These are phyloP conservation scores for Brassica rapa DNA, from an alignment of 345 rosid genomes.

Conservation along the genomic window DNA sequence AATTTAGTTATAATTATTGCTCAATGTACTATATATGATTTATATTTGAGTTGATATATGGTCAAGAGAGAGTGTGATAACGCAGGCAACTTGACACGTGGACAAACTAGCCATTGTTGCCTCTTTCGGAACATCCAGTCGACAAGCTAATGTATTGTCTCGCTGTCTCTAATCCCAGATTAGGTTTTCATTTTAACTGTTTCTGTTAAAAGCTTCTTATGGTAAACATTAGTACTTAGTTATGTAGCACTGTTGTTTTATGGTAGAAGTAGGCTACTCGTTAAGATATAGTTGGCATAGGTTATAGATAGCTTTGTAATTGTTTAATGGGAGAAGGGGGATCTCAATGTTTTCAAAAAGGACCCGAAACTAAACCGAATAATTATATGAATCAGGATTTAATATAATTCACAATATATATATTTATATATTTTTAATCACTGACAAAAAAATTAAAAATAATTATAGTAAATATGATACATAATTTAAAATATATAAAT, in stretches of 20 bases:
- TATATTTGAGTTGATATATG: constrained; percentile 28
- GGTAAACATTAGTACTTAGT: background rate
- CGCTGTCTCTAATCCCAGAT: constrained; percentile 28
- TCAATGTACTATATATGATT: constrained; percentile 21
- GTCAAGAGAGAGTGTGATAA: constrained; percentile 17
- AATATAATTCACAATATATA: no score
- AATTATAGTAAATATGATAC: no score
- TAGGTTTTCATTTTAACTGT: background rate
- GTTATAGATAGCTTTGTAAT: no score
- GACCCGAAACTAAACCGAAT: no score
- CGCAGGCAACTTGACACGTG: constrained; percentile 34
- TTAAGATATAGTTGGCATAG: background rate
- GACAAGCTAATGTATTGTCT: constrained; percentile 38
- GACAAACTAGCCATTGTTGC: constrained; percentile 31
- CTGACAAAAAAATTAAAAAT: no score
- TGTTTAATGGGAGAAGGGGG: no score
- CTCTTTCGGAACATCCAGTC: constrained; percentile 35
- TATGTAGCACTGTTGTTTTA: constrained; percentile 19
- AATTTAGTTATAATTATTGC: background rate
- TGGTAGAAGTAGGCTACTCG: background rate
- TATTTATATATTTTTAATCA: no score
- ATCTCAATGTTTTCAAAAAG: no score
- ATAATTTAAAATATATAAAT: no score
- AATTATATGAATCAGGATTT: no score
- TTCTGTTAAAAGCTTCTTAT: background rate